Conservation (phyloP, 2,329 filamentous ascomycete species). For the Colletotrichum scovillei region DNA sequence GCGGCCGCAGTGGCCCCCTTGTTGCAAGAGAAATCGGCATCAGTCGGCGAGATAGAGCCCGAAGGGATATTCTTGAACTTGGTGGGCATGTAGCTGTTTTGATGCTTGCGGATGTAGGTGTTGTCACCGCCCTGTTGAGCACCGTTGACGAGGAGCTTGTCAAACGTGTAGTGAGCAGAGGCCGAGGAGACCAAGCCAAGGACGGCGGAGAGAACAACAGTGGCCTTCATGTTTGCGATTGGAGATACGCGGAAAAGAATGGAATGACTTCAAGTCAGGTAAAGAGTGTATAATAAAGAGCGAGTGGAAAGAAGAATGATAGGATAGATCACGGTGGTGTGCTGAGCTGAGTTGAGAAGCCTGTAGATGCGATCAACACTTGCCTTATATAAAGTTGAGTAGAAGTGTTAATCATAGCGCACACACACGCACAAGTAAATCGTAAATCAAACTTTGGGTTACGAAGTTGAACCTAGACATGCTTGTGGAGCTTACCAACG, state of each 20-base stretch:
- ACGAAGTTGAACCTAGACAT: background rate
- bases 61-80: slow-evolving; percentile 32
- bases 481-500: background rate
- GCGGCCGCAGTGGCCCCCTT: slow-evolving; percentile 18
- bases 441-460: background rate
- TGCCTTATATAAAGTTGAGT: background rate
- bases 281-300: background rate
- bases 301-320: slow-evolving; percentile 1
- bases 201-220: slow-evolving; percentile 20
- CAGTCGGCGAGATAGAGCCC: slow-evolving; percentile 21
- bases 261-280: slow-evolving; percentile 27
- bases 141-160: slow-evolving; percentile 39
- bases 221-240: slow-evolving; percentile 25
- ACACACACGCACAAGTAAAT: background rate
- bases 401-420: background rate
- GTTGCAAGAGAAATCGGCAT: slow-evolving; percentile 35
- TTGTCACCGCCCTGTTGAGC: slow-evolving; percentile 37
- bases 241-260: background rate
- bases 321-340: slow-evolving; percentile 8
- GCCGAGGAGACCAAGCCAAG: slow-evolving; percentile 17
- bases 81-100: slow-evolving; percentile 36
- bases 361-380: background rate
- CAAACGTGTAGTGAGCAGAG: slow-evolving; percentile 41
- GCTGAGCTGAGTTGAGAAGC: too few species aligned
- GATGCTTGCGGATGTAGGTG: slow-evolving; percentile 37